Base-by-base conservation (phyloP, 2,329 filamentous ascomycete genomes). In the Penicillium digitatum region DNA sequence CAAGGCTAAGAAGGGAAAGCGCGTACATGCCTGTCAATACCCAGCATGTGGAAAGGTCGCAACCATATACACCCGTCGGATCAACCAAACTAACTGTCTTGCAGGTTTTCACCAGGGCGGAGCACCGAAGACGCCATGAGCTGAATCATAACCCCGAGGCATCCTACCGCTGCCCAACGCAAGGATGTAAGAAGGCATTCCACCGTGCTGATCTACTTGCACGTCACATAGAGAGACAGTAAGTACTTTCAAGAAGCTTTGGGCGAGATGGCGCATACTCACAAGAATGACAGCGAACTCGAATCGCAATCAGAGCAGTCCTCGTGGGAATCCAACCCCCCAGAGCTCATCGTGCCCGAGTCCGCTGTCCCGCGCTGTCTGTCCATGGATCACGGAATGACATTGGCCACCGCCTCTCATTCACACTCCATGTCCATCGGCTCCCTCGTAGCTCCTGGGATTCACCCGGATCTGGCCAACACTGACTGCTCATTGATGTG, bases 1-100 rank as follows among this genome's bases (percentile, higher is more conserved):
- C 68, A 80, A 79, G 63, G 78, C 78, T 12, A 80, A 79, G 68
- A 80, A 80, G 64, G 78, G 78, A 29, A 79, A 79, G 65, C 74
- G 76, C 48, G 78, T 80, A 14, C 78, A 80, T 61, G 72, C 72
- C 9, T 80, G 78, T 61, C 71, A 77, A 54, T 77, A 69, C 56
- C 74, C 75, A 16, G 76, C 77, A 37, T 80, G 78, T 62, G 70
- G 69, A 57, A 80, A 80, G 72, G 76, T 78, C 58, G 37, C 43
- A 24, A 42, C 40, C 51, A 54, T 43, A 56, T 45, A 29, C 52
- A 34, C 5, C 12, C 9, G 40, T 38, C 29, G 20, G 14, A 49
- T 34, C 55, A 50, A 62, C 27, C 54, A 32, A 55, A 52, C 54
- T 59, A 48, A 54, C 38, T 40, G 18, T 16, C 24, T n/a, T 48